Conservation (phyloP, 2,329 filamentous ascomycete genomes). For the Ophiocordyceps camponoti-floridani region DNA sequence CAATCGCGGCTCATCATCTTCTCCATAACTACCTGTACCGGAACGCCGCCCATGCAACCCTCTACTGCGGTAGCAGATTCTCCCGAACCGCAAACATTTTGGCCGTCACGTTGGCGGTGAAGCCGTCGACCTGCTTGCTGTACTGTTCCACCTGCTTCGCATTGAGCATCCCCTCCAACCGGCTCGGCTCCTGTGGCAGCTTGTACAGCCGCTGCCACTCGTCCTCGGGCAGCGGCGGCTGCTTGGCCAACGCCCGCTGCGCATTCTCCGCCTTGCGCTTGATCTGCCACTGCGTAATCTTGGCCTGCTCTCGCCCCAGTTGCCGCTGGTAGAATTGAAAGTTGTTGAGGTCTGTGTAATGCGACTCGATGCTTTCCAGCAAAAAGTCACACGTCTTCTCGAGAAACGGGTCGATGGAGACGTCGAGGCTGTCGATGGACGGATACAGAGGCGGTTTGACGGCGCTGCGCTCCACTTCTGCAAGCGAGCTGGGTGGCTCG, state of each 20-base stretch:
- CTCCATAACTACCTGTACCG: conserved; percentile 20
- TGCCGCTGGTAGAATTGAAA: conserved; percentile 93
- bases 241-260: conserved; percentile 68
- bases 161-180: conserved; percentile 86
- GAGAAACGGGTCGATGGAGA: conserved; percentile 91
- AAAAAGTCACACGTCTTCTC: conserved; percentile 97
- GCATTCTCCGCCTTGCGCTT: conserved; percentile 96
- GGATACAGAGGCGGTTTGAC: conserved; percentile 54
- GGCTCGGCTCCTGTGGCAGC: conserved; percentile 83
- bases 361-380: conserved; percentile 89
- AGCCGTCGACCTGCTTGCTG: conserved; percentile 89
- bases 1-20: neutral
- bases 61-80: conserved; percentile 40
- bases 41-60: conserved; percentile 24
- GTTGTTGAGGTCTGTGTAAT: conserved; percentile 99
- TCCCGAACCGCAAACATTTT: conserved; percentile 97
- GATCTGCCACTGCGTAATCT: conserved; percentile 90
- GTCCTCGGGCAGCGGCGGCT: conserved; percentile 77
- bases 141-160: conserved; percentile 96
- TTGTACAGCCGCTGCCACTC: conserved; percentile 99
- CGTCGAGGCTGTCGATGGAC: conserved; percentile 76
- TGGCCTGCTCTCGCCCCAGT: conserved; percentile 81
- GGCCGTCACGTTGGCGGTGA: conserved; percentile 74
- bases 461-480: conserved; percentile 54
- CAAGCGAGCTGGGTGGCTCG: conserved; percentile 60